phyloP scores from a whole-genome alignment of 1,284 basidiomycete species.

The Omphalotus olearius region DNA sequence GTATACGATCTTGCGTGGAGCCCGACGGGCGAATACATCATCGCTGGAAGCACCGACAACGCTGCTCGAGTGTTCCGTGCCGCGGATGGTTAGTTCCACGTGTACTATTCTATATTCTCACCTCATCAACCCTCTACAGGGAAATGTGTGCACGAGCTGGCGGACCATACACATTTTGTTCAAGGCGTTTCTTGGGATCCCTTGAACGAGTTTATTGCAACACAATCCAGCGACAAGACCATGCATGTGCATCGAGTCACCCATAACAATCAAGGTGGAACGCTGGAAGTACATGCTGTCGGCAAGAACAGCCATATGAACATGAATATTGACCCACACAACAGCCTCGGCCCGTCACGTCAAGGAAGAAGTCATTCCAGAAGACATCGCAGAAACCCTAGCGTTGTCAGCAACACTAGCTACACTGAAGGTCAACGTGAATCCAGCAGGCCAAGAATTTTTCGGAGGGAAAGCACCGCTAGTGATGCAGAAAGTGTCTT shows the following conservation, averaged over 20 bases:
- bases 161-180: constrained; percentile 91
- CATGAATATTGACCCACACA: constrained; percentile 9
- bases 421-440: constrained; percentile 22
- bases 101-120: neutral
- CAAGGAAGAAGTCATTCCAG: constrained; percentile 10
- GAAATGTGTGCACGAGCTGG: constrained; percentile 78
- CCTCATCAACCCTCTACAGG: constrained; percentile 37
- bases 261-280: constrained; percentile 51
- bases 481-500: constrained; percentile 17
- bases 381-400: constrained; percentile 15
- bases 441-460: constrained; percentile 16
- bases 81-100: constrained; percentile 55
- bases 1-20: constrained; percentile 99
- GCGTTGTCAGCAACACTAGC: constrained; percentile 17
- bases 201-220: constrained; percentile 90
- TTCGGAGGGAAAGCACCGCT: constrained; percentile 15
- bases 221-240: constrained; percentile 88
- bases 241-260: constrained; percentile 84
- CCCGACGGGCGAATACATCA: constrained; percentile 89
- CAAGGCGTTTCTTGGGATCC: constrained; percentile 98
- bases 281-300: constrained; percentile 80
- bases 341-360: constrained; percentile 1
- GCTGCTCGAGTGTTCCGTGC: constrained; percentile 83
- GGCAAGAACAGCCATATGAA: constrained; percentile 75
- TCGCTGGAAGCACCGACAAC: constrained; percentile 96